Evolutionary conservation across 202 grass and related monocot genomes (phyloP).

Genomic region (Sporobolus alterniflorus): DNA sequence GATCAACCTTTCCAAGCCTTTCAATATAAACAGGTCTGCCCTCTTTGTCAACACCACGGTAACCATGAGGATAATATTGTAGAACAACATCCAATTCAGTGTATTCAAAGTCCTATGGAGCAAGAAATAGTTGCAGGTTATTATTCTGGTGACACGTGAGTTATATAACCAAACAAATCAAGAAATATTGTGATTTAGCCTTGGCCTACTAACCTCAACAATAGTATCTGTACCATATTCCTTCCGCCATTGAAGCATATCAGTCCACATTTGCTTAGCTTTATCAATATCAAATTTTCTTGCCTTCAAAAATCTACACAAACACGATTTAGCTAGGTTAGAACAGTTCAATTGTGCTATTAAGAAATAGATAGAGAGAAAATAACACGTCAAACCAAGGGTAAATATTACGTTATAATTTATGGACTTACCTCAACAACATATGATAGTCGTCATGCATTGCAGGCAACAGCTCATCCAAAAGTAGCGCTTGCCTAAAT

Average conservation of each 20-base stretch:
- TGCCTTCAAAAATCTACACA: slow-evolving; percentile 76
- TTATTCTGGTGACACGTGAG: neutral
- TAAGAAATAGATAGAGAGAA: neutral
- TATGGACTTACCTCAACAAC: slow-evolving; percentile 65
- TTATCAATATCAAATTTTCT: too few species aligned
- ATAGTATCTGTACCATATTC: slow-evolving; percentile 77
- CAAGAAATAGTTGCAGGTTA: neutral
- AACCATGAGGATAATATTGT: slow-evolving; percentile 95
- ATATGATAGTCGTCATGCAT: too few species aligned
- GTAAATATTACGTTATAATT: neutral
- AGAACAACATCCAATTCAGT: slow-evolving; percentile 75
- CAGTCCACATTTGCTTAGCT: slow-evolving; percentile 88
- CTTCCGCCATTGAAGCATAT: slow-evolving; percentile 89
- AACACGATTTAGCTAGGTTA: slow-evolving; percentile 2
- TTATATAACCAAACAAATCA: slow-evolving; percentile 5
- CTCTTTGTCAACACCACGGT: slow-evolving; percentile 91
- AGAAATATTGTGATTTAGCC: neutral
- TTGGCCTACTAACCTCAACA: slow-evolving; percentile 70
- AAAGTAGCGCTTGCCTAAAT: slow-evolving; percentile 70
- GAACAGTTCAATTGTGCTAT: neutral
- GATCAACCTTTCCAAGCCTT: slow-evolving; percentile 93
- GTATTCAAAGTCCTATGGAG: slow-evolving; percentile 78
- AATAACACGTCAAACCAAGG: neutral
- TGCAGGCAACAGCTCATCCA: slow-evolving; percentile 77
- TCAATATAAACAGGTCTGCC: slow-evolving; percentile 93